A percentile compares a stretch with the other conserved stretches of the same genome.
These are phyloP conservation scores for Exidia glandulosa DNA, from an alignment of 768 basidiomycete species.

Conservation along the genomic window DNA sequence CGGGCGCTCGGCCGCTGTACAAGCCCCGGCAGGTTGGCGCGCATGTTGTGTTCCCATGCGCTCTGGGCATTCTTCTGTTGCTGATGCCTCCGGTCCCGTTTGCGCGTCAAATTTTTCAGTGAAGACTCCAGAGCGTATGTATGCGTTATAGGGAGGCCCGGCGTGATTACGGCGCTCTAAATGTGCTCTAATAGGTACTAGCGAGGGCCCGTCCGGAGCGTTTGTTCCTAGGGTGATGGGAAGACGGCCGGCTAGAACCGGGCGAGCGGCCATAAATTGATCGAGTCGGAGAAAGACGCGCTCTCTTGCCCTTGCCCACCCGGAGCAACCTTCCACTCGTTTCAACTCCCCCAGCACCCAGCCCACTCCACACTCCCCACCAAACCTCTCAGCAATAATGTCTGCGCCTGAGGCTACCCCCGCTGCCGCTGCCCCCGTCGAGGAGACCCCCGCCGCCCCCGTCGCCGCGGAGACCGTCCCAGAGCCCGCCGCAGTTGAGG, in stretches of 20 bases:
- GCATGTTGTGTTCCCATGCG: too few species aligned
- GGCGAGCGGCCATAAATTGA: not conserved
- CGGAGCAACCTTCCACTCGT: constrained; percentile 3
- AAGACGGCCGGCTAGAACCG: not conserved
- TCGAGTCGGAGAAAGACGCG: constrained; percentile 13
- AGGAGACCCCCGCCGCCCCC: constrained; percentile 7
- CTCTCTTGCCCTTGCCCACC: constrained; percentile 32
- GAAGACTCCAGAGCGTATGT: too few species aligned
- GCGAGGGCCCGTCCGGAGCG: too few species aligned
- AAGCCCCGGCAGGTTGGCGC: too few species aligned
- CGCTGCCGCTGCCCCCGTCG: constrained; percentile 6
- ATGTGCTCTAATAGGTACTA: too few species aligned
- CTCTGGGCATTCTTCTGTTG: too few species aligned
- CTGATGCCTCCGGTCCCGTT: too few species aligned
- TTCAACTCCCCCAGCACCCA: constrained; percentile 23
- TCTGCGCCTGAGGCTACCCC: constrained; percentile 31
- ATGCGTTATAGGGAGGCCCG: too few species aligned
- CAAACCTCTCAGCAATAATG: constrained; percentile 50
- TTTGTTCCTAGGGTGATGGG: not conserved
- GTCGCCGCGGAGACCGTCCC: constrained; percentile 4
- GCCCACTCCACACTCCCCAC: constrained; percentile 36
- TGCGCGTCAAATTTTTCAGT: too few species aligned
- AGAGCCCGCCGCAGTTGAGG: constrained; percentile 5
- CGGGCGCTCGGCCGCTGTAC: too few species aligned
- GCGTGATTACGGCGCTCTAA: too few species aligned